A percentile compares a stretch with the other conserved stretches of the same genome.
Conservation (phyloP, 2,329 filamentous ascomycete species). For the Diaporthe sp. region DNA sequence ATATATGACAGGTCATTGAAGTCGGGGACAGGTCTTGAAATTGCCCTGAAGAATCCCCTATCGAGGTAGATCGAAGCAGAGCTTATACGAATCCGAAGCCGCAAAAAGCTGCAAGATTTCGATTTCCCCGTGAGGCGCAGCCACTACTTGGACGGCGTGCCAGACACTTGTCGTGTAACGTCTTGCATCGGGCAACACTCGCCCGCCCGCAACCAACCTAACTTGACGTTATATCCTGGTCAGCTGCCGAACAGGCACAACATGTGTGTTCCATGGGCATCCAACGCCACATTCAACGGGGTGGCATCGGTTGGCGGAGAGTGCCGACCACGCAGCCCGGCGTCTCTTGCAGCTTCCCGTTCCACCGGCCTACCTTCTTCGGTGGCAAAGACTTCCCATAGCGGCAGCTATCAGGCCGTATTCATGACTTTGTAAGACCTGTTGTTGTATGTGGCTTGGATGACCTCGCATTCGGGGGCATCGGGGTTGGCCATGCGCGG, state of each 20-base stretch:
- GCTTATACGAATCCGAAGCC: not conserved
- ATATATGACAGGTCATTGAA: constrained; percentile 17
- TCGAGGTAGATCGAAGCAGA: not conserved
- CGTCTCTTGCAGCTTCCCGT: not conserved
- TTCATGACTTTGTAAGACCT: constrained; percentile 5
- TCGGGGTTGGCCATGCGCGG: not conserved
- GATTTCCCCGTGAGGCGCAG: not conserved
- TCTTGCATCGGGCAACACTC: not conserved
- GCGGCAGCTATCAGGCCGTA: constrained; percentile 2
- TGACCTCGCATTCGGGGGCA: not conserved
- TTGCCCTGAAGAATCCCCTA: not conserved
- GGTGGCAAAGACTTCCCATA: constrained; percentile 3
- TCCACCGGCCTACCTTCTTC: not conserved
- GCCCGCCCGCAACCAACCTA: not conserved
- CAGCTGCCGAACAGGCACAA: not conserved
- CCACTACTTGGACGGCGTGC: not conserved
- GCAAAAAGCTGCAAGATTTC: not conserved
- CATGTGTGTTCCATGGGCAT: not conserved
- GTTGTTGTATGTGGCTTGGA: not conserved
- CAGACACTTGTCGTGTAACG: constrained; percentile 6
- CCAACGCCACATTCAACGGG: constrained; percentile 8
- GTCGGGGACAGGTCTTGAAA: not conserved
- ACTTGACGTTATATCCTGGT: not conserved
- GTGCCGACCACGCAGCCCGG: not conserved
- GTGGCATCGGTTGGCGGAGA: constrained; percentile 6